Percentiles rank a stretch among this genome's conserved stretches.
Conservation (phyloP, 192 early-diverging fungal species). For the Backusella mclennaniae region DNA sequence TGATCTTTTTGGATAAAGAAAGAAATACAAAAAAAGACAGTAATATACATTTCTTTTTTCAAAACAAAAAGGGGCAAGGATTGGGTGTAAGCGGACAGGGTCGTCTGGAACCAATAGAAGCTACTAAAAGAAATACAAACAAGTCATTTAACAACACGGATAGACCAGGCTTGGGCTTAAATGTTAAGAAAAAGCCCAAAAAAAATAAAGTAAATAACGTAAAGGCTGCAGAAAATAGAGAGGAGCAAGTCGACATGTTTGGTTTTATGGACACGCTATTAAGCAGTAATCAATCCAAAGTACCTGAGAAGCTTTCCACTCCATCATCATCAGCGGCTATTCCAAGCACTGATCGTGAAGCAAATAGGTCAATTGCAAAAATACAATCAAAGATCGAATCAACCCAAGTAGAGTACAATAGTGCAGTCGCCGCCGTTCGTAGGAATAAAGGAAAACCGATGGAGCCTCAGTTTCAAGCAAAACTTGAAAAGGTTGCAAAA, state of each 20-base stretch:
- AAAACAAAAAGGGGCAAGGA: slow-evolving; percentile 8
- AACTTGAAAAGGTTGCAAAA: not conserved
- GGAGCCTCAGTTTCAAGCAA: not conserved
- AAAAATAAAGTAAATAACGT: not conserved
- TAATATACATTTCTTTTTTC: slow-evolving; percentile 2
- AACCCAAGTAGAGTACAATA: not conserved
- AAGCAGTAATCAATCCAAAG: not conserved
- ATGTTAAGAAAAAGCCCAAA: not conserved
- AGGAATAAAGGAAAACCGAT: slow-evolving; percentile 2
- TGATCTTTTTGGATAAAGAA: not conserved
- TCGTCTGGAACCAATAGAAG: slow-evolving; percentile 7
- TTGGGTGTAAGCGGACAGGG: slow-evolving; percentile 12
- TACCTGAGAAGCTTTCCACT: not conserved
- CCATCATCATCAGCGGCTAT: not conserved
- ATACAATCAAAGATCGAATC: not conserved
- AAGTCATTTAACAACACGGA: too few relatives aligned
- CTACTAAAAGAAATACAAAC: not conserved
- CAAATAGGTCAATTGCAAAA: not conserved
- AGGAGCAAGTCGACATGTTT: not conserved
- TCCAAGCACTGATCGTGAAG: not conserved
- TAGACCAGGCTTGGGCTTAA: slow-evolving; percentile 11
- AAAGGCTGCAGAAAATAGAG: not conserved
- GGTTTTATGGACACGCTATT: not conserved
- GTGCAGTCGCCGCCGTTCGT: not conserved
- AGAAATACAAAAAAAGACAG: not conserved